Evolutionary conservation across 2,329 filamentous ascomycete species (phyloP), one percentile per base, ranked within the genome.

Genomic region (Fusarium aywerte): DNA sequence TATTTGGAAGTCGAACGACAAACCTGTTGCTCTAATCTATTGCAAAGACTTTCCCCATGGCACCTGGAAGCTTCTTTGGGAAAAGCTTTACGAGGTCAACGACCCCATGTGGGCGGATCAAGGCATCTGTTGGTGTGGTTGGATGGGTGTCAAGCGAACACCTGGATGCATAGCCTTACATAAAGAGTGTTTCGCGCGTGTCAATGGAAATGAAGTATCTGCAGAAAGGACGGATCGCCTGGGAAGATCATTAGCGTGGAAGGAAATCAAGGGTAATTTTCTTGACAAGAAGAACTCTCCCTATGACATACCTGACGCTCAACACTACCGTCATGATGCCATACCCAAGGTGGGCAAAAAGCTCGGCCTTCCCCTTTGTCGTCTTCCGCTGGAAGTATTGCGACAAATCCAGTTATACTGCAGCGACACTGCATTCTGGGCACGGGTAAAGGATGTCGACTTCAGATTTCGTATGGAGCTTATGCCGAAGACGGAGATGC

Each of bases 271-370:
- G 2, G 7, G 9, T 39, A 15, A 8, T 8, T 38, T 3, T 15
- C 36, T 38, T 13, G 8, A 27, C 27, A 4, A 2, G 7, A 7
- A 10, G 2, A 39, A 8, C 4, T 1, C 1, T 8, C 2, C 1
- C 6, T 15, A 23, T 9, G 7, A 1, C 8, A 23, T 39, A 5
- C 38, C 15, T 25, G 21, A 25, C 9, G 15, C 15, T 3, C 21
- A 16, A 25, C 5, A 40, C 21, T 40, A 11, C 15, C 15, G 21
- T 11, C 21, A n/a, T 10, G 38, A 40, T 40, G 16, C 38, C 15
- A 40, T 40, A 5, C n/a, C 15, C 15, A 11, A 9, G 4, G 15
- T 12, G 21, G 38, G 38, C 16, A 15, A 25, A n/a, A 25, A 7
- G 16, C 5, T n/a, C 15, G 38, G 21, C 9, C 38, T 40, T 15